Percentiles rank a stretch among this genome's conserved stretches.
These are phyloP conservation scores for Gossypium herbaceum DNA, from an alignment of 345 rosid species.

Conservation along the genomic window DNA sequence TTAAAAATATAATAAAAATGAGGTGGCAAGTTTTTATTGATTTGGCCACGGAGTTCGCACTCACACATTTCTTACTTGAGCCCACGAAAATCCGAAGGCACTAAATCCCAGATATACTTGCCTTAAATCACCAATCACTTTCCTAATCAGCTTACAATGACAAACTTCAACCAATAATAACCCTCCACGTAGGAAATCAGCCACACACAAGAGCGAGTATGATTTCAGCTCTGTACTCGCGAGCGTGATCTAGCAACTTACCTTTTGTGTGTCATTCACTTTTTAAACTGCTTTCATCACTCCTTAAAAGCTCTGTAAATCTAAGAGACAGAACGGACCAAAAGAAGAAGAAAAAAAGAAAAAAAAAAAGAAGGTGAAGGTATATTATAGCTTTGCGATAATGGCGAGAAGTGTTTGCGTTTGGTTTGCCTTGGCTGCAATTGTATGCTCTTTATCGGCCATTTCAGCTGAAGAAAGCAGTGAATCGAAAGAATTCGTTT, in stretches of 20 bases:
- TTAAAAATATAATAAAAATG: background rate
- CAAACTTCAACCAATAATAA: background rate
- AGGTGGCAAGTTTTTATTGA: slow-evolving; percentile 1
- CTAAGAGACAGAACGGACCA: background rate
- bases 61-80: background rate
- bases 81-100: background rate
- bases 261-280: background rate
- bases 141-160: background rate
- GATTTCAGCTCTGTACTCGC: accelerated
- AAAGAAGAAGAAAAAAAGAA: background rate
- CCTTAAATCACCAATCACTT: background rate
- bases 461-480: slow-evolving; percentile 38
- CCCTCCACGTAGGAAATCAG: slow-evolving; percentile 14
- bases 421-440: slow-evolving; percentile 33
- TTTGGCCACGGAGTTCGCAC: background rate
- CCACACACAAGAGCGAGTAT: slow-evolving; percentile 31
- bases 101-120: background rate
- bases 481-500: slow-evolving; percentile 68
- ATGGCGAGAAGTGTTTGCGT: slow-evolving; percentile 44
- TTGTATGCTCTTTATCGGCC: slow-evolving; percentile 24
- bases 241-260: background rate
- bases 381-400: background rate
- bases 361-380: background rate
- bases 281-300: background rate
- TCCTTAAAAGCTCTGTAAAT: slow-evolving; percentile 13